A percentile compares a stretch with the other conserved stretches of the same genome.
These are phyloP conservation scores for Pisolithus orientalis DNA, from an alignment of 768 basidiomycete genomes.

Conservation along the genomic window DNA sequence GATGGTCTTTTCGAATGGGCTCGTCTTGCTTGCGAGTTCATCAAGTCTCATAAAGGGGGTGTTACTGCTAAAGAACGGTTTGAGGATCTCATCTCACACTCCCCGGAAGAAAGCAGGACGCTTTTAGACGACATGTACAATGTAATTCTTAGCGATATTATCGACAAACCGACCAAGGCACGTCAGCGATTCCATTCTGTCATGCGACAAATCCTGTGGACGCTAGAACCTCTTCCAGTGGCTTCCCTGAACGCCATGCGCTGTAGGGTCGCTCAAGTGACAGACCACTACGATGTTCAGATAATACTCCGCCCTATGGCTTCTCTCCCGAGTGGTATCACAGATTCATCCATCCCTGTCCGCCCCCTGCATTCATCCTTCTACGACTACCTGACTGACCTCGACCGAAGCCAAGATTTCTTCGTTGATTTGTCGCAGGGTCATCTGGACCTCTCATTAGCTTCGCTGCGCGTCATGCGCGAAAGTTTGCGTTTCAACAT, in stretches of 20 bases:
- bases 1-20: slow-evolving; percentile 8
- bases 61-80: neutral
- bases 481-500: slow-evolving; percentile 34
- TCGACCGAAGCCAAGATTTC: slow-evolving; percentile 17
- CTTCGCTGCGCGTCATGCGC: slow-evolving; percentile 27
- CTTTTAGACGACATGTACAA: neutral
- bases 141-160: neutral
- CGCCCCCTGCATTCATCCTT: slow-evolving; percentile 31
- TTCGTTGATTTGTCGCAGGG: slow-evolving; percentile 5
- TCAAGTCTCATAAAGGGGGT: neutral
- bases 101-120: neutral
- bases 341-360: slow-evolving; percentile 14
- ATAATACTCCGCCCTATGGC: slow-evolving; percentile 15
- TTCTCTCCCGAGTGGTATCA: slow-evolving; percentile 16
- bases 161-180: neutral
- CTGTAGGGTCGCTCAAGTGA: neutral
- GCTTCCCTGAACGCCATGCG: neutral
- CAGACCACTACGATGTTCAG: slow-evolving; percentile 2
- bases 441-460: slow-evolving; percentile 16
- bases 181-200: neutral
- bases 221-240: neutral
- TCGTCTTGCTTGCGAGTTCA: slow-evolving; percentile 2
- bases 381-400: slow-evolving; percentile 26
- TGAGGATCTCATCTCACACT: neutral
- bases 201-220: neutral